Base-by-base conservation (phyloP, 2,329 filamentous ascomycete genomes). In the Penicillium sp. region DNA sequence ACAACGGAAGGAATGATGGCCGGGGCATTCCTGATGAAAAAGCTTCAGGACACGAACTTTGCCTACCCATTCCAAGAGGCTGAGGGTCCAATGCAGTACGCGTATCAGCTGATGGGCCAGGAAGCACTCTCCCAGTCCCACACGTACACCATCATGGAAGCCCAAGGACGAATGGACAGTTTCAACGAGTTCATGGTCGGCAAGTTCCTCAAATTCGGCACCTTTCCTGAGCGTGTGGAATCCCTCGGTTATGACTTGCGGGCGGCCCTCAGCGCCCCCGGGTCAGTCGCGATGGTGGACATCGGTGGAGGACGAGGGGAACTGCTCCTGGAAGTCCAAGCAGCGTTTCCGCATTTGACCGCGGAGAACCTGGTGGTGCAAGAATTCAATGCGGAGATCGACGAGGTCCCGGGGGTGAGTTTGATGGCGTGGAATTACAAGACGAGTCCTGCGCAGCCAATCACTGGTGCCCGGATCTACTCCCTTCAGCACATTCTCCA, bases 111-210 rank as follows among this genome's bases (percentile, higher is more conserved):
- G 3, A 68, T 74, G 58, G 74, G 73, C 2, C 53, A 71, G 16
- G 50, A 68, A 0, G 52, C 64, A 2, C 64, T 74, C 2, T 64
- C 69, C 3, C 52, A 65, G 1, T 55, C 71, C 44, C 73, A 76
- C 52, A 71, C 72, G 0, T 76, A 76, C 46, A 65, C 67, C 0
- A 75, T 76, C 4, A 75, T 76, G 72, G 65, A 68, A 13, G 57
- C 55, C 1, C 66, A 72, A 53, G 70, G 68, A n/a, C 72, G 74
- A 4, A 74, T 76, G 68, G 67, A 69, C 22, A 75, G 73, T 49
- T 76, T 76, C 49, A 75, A 75, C 31, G 55, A 60, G n/a, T 75
- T 76, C 57, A 76, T 76, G 74, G 67, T 68, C 2, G 72, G 73
- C 49, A 76, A 75, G 50, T 75, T 75, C 33, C 61, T 69, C 27